These are phyloP conservation scores for Leccinum boreale DNA, from an alignment of 768 basidiomycete genomes.

Conservation along the genomic window DNA sequence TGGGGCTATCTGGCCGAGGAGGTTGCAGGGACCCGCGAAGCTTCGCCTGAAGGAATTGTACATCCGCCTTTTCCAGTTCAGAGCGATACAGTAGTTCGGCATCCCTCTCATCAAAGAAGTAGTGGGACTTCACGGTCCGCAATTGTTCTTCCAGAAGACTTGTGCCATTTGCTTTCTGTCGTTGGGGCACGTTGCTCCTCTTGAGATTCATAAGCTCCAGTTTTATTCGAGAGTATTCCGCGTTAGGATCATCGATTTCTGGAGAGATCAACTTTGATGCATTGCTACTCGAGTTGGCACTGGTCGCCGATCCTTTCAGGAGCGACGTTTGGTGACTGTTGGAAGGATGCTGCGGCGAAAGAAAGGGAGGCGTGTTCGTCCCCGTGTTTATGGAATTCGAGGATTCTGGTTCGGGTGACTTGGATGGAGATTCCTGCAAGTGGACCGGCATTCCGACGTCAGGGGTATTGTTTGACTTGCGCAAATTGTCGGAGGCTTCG, in stretches of 20 bases:
- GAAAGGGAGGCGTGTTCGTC: slow-evolving; percentile 38
- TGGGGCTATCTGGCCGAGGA: background rate
- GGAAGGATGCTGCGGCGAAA: slow-evolving; percentile 27
- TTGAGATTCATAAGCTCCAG: slow-evolving; percentile 50
- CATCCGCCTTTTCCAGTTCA: slow-evolving; percentile 51
- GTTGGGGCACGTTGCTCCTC: slow-evolving; percentile 27
- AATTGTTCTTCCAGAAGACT: slow-evolving; percentile 46
- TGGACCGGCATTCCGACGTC: slow-evolving; percentile 1
- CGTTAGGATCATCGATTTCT: slow-evolving; percentile 53
- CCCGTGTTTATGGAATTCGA: slow-evolving; percentile 30
- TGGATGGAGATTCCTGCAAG: background rate
- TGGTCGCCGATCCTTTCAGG: slow-evolving; percentile 6
- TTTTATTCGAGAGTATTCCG: slow-evolving; percentile 61
- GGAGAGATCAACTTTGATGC: slow-evolving; percentile 32
- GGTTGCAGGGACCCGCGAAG: slow-evolving; percentile 31
- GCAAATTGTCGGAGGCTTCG: slow-evolving; percentile 13
- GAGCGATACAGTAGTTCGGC: slow-evolving; percentile 55
- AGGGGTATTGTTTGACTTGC: slow-evolving; percentile 2
- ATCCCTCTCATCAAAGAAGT: slow-evolving; percentile 68
- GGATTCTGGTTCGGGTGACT: background rate
- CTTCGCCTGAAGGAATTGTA: slow-evolving; percentile 40
- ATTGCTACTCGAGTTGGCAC: slow-evolving; percentile 1
- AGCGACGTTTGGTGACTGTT: background rate
- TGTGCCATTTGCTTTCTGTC: slow-evolving; percentile 27
- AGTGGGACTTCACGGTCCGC: slow-evolving; percentile 48